A percentile compares a stretch with the other conserved stretches of the same genome.
These are phyloP conservation scores for Pulveroboletus sp. DNA, from an alignment of 768 basidiomycete genomes.

Conservation along the genomic window DNA sequence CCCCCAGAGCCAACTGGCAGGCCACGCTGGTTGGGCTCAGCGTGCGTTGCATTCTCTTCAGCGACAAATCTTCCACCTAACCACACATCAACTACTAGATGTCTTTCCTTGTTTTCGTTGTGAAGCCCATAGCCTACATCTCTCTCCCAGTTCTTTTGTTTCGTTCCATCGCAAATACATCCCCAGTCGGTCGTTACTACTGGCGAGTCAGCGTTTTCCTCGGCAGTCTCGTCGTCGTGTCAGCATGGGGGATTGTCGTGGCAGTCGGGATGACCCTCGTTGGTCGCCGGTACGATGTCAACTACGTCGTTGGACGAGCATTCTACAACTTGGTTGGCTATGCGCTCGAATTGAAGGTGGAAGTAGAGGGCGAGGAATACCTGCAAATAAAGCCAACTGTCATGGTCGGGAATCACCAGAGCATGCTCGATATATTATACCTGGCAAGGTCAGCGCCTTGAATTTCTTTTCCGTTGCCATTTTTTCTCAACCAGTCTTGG, in stretches of 20 bases:
- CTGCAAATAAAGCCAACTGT: slow-evolving; percentile 70
- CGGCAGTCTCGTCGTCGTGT: slow-evolving; percentile 65
- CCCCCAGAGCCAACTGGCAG: slow-evolving; percentile 19
- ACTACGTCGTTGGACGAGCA: slow-evolving; percentile 76
- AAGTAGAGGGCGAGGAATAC: slow-evolving; percentile 86
- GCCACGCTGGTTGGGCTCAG: slow-evolving; percentile 23
- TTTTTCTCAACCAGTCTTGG: slow-evolving; percentile 4
- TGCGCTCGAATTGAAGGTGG: slow-evolving; percentile 62
- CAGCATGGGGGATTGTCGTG: slow-evolving; percentile 68
- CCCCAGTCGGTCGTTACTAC: slow-evolving; percentile 65
- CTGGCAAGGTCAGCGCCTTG: slow-evolving; percentile 63
- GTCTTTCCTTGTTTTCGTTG: slow-evolving; percentile 57
- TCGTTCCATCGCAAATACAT: slow-evolving; percentile 54
- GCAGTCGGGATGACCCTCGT: slow-evolving; percentile 63
- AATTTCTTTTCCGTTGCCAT: slow-evolving; percentile 12
- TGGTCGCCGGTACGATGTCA: slow-evolving; percentile 75
- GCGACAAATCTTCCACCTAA: slow-evolving; percentile 11
- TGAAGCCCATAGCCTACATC: slow-evolving; percentile 74
- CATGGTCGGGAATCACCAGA: slow-evolving; percentile 89
- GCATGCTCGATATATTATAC: slow-evolving; percentile 83
- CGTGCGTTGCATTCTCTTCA: slow-evolving; percentile 18
- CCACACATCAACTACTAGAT: slow-evolving; percentile 37
- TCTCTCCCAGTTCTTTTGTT: slow-evolving; percentile 71
- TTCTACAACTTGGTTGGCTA: slow-evolving; percentile 74
- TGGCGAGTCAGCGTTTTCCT: slow-evolving; percentile 71